Evolutionary conservation across 1,284 basidiomycete species (phyloP), one percentile per base, ranked within the genome.

Genomic region (Microbotryum lychnidis-dioicae): DNA sequence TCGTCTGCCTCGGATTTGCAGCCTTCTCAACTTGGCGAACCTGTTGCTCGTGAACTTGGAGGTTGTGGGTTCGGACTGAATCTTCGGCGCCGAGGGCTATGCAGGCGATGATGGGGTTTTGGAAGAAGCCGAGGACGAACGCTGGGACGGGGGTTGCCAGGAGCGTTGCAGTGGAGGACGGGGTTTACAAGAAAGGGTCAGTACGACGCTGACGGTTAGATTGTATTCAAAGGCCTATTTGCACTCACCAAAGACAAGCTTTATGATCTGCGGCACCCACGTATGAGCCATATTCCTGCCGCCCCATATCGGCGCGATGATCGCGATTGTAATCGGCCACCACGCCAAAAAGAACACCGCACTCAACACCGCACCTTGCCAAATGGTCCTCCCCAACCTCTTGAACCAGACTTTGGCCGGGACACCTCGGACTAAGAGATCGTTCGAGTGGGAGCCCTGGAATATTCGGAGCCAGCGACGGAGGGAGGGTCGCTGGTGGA

Each of bases 261-360:
- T 76, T 70, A 75, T 75, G 44, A 74, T 68, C 55, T 69, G 62
- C 3, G 73, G 72, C 0, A 68, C 64, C 73, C 73, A 76, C 1
- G 72, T 73, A 16, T 69, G 67, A 1, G 68, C 72, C 65, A 76
- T 62, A 29, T 76, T 62, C 2, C 62, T 33, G 20, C 68, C 62
- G 14, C 68, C 72, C 60, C 72, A 76, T 50, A 73, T 68, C 6
- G 75, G 71, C 20, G 71, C 68, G 27, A 76, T 69, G 52, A 73
- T 64, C 23, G 70, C 70, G 44, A 77, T 76, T 7, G 72, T 70
- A 29, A 72, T 69, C 9, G 72, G 72, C 76, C 76, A 77, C 62
- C 74, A 72, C 50, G 75, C 56, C 18, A 73, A 68, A 63, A 76
- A 77, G 70, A 73, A 77, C 25, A 77, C 58, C 0, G 75, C 71